phyloP scores from a whole-genome alignment of 2,329 filamentous ascomycete species.

The Purpureocillium lavendulum region DNA sequence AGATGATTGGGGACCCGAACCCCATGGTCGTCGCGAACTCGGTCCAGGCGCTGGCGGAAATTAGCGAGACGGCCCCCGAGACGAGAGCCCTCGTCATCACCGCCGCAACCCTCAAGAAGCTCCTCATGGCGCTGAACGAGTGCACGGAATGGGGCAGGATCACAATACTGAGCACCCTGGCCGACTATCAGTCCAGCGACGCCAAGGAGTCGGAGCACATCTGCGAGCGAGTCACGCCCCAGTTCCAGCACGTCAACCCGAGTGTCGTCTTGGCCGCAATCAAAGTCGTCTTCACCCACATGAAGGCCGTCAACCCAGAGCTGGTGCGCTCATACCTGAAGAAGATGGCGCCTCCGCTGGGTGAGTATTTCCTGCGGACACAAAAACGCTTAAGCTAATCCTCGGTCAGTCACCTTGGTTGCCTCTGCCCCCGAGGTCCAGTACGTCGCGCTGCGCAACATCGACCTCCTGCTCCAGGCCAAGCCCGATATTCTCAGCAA shows the following conservation, averaged over 20 bases:
- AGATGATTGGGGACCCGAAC: constrained; percentile 94
- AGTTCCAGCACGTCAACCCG: constrained; percentile 97
- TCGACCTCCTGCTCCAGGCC: constrained; percentile 89
- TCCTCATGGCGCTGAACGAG: constrained; percentile 92
- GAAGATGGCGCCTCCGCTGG: constrained; percentile 96
- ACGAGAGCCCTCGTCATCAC: constrained; percentile 81
- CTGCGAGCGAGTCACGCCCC: constrained; percentile 88
- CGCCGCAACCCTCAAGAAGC: constrained; percentile 79
- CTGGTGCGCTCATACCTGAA: constrained; percentile 80
- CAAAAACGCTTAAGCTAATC: neutral
- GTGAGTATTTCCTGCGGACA: constrained; percentile 35
- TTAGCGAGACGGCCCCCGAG: constrained; percentile 82
- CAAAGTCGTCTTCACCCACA: constrained; percentile 95
- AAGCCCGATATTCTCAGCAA: constrained; percentile 96
- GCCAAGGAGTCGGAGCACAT: constrained; percentile 97
- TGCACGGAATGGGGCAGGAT: constrained; percentile 98
- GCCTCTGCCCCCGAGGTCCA: constrained; percentile 95
- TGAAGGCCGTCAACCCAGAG: constrained; percentile 74
- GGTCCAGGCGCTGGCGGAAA: constrained; percentile 87
- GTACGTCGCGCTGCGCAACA: constrained; percentile 93
- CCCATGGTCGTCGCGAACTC: constrained; percentile 99
- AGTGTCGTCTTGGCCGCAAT: constrained; percentile 96
- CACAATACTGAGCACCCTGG: constrained; percentile 82
- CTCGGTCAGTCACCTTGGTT: constrained; percentile 70
- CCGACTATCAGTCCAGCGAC: constrained; percentile 80